Evolutionary conservation across 306 rosid genomes (phyloP), one percentile per base, ranked within the genome.

Genomic region (Acacia confusa): DNA sequence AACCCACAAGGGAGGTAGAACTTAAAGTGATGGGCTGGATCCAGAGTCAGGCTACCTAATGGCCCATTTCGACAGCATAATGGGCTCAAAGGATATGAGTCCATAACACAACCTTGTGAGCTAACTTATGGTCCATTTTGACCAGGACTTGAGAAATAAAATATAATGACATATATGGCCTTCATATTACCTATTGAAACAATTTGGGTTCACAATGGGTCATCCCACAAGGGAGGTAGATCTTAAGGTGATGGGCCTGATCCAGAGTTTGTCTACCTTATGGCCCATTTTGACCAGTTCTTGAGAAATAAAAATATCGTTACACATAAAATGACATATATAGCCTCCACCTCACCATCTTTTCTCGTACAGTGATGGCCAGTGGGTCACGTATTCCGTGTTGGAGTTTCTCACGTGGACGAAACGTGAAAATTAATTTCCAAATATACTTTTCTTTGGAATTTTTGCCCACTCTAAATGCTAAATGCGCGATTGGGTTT

Each of bases 371-470:
- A 3, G 7, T 3, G 47, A 16, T 47, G 52, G 52, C 4, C 52
- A 19, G 25, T 5, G 38, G 9, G 82, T 53, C 55, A 64, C 84
- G 79, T 70, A 64, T 80, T 68, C 58, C 64, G 64, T 22, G 28
- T 57, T n/a, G 30, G 5, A 57, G 63, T 57, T 57, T 57, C 63
- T 53, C 9, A 57, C 28, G 8, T 2, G 4, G 15, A 57, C 64
- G 2, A 3, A 2, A 22, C 30, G 28, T 20, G 4, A 57, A 22
- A 57, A 9, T n/a, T n/a, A n/a, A n/a, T n/a, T n/a, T n/a, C n/a
- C n/a, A n/a, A n/a, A n/a, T n/a, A n/a, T n/a, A n/a, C n/a, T 61
- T n/a, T 40, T 6, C 20, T 7, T 30, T 17, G 44, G 40, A 65
- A 6, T 9, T 17, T 6, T 65, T 25, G 69, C 70, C 34, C 22